These are phyloP conservation scores for Camellia oleifera DNA, from an alignment of 179 eudicot genomes.

Conservation along the genomic window DNA sequence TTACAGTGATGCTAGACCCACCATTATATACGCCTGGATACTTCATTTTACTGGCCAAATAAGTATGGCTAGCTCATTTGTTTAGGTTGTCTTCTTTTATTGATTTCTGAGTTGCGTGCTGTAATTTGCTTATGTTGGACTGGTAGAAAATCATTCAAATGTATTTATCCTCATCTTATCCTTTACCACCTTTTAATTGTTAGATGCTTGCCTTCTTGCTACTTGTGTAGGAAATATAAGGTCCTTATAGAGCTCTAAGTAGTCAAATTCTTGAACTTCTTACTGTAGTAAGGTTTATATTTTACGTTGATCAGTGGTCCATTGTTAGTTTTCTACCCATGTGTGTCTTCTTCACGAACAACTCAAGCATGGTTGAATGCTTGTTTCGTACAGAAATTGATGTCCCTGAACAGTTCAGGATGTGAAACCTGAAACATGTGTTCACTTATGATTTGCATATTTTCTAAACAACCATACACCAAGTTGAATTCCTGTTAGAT, in stretches of 20 bases:
- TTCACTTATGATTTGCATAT: background rate
- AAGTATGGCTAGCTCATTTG: background rate
- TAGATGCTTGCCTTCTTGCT: conserved; percentile 1
- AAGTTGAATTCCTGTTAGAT: no score
- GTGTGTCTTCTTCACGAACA: background rate
- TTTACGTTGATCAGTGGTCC: background rate
- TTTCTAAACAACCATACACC: no score
- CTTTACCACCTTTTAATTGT: background rate
- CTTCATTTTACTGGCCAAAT: background rate
- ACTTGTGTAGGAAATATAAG: background rate
- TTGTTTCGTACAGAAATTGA: background rate
- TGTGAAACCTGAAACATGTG: background rate
- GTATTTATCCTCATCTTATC: background rate
- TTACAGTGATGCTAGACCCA: background rate
- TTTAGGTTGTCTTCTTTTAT: background rate
- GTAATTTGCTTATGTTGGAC: background rate
- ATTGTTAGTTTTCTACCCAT: background rate
- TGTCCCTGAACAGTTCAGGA: background rate
- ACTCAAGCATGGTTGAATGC: background rate
- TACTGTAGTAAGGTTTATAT: background rate
- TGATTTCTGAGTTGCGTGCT: background rate
- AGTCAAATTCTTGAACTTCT: background rate
- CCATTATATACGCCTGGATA: background rate
- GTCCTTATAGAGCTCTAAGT: background rate
- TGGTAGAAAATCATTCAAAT: background rate